Evolutionary conservation across 352 stramenopile genomes (phyloP), one percentile per base, ranked within the genome.

Genomic region (Phytophthora kernoviae): DNA sequence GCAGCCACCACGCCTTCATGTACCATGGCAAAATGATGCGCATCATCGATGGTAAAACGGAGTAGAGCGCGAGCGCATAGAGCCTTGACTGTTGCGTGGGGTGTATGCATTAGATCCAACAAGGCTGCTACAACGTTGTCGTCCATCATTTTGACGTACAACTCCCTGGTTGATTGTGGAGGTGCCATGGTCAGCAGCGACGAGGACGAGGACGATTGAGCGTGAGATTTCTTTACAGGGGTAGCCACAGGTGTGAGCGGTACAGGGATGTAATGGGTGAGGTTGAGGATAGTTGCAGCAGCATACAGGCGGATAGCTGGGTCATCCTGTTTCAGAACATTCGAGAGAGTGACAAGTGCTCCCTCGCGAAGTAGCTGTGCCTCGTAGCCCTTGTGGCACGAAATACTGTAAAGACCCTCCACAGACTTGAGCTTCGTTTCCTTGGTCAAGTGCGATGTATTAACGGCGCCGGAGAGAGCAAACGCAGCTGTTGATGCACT

Each of bases 331-430:
- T 94, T 94, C 50, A 91, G 64, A 37, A 89, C 58, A n/a, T 65
- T 61, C 1, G 62, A 70, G 48, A 94, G 68, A 7, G 83, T 91
- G 15, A 66, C 49, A 11, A 94, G 58, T 17, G 81, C 82, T 32
- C 78, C 78, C 63, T 94, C 84, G 3, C 71, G 68, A 1, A 96
- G 65, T 20, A 96, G 72, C 49, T 93, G 81, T 15, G 68, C 48
- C 54, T 96, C 87, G 46, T 88, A 90, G n/a, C 78, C 83, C 17
- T 71, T 73, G 42, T 89, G 78, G 42, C 71, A 92, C 11, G 86
- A 94, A 21, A 94, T 80, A 49, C 81, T 91, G 52, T 92, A 93
- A 12, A 94, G 54, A 0, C 86, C 84, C 47, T 94, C 84, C 21
- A 84, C 67, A 37, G 80, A 87, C 52, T 88, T 88, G 48, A 93